phyloP scores from a whole-genome alignment of 2,329 filamentous ascomycete genomes.

The Botryotinia calthae region DNA sequence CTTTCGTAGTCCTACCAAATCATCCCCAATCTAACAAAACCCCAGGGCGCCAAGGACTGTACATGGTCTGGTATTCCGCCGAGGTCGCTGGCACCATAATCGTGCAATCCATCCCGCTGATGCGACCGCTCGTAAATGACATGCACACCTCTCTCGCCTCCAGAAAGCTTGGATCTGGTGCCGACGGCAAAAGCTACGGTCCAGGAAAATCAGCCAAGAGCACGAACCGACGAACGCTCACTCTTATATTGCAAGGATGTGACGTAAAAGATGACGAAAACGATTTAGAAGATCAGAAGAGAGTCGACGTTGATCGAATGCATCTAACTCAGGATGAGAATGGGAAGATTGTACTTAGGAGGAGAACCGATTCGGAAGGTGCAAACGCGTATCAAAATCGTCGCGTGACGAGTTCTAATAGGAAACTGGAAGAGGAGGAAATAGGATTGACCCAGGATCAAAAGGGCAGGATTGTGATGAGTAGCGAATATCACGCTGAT shows the following conservation, averaged over 20 bases:
- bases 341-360: neutral
- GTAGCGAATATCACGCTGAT: neutral
- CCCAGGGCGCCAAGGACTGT: conserved; percentile 45
- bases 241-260: conserved; percentile 1
- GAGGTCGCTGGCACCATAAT: conserved; percentile 55
- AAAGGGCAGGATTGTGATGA: neutral
- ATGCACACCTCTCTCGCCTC: conserved; percentile 43
- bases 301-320: neutral
- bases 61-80: conserved; percentile 48
- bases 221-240: neutral
- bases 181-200: neutral
- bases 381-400: neutral
- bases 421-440: neutral
- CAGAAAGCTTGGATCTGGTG: neutral
- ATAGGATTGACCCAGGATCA: conserved; percentile 9
- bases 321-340: conserved; percentile 6
- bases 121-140: conserved; percentile 48
- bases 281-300: conserved; percentile 13
- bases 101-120: conserved; percentile 52
- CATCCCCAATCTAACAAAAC: neutral
- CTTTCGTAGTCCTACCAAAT: too few relatives aligned
- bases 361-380: neutral
- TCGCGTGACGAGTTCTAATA: neutral
- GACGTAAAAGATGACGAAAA: neutral
- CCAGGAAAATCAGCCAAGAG: neutral